Evolutionary conservation across 2,329 filamentous ascomycete species (phyloP), one percentile per base, ranked within the genome.

Genomic region (Thyridium curvatum): DNA sequence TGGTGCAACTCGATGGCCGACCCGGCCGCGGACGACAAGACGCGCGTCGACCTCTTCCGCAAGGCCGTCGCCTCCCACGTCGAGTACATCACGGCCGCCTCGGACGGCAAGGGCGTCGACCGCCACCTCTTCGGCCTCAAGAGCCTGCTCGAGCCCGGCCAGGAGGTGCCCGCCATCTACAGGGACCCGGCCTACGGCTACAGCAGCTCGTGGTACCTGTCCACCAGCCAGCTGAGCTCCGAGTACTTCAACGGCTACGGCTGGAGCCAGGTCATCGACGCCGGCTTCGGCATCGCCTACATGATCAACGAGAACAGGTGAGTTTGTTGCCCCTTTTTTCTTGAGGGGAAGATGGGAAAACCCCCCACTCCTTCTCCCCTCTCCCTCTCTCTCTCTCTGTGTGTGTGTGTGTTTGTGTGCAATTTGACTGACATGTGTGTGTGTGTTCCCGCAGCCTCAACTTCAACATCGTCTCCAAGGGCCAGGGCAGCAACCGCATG

Each of bases 201-300:
- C 71, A 90, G 83, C 42, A 71, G 75, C 55, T 88, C 83, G 12
- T 98, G 93, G 93, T 95, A 81, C 66, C 72, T 98, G 42, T 91
- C 84, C 18, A 88, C 82, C 18, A 88, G 81, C 44, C 94, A 98
- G 69, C 70, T 98, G 60, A 93, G 85, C 65, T 90, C 84, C 28
- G 94, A 98, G 70, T 96, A 86, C 72, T 98, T 97, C 68, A 98
- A 98, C 61, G 93, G 94, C 17, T 98, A 98, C 64, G 93, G 93
- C 34, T 98, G 93, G 93, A 93, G 86, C 58, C 91, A 98, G 70
- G 93, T 98, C 38, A 85, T 97, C 40, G 90, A 97, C 56, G 86
- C 84, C 44, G 93, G 93, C 21, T 98, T 93, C 66, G 93, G 93
- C 48, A 94, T 98, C 58, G 93, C 93, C 30, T 98, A 98, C 62